These are phyloP conservation scores for Selaginella tamariscina DNA, from an alignment of 75 land plant genomes.

Conservation along the genomic window DNA sequence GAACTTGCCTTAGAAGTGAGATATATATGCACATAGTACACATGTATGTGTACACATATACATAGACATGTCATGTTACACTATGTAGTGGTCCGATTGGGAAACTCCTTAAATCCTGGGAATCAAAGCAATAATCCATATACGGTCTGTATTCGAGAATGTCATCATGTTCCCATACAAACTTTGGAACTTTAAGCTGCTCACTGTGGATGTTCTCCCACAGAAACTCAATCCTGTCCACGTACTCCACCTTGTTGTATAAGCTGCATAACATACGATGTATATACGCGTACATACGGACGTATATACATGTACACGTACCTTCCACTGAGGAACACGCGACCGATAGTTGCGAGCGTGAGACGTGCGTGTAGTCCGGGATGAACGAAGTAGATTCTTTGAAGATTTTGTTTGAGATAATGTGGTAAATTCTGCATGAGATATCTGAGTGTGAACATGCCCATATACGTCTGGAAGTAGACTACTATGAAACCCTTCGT, in stretches of 20 bases:
- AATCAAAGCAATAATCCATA: constrained; percentile 55
- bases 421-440: constrained; percentile 64
- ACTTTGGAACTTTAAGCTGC: constrained; percentile 56
- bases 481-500: constrained; percentile 55
- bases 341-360: constrained; percentile 66
- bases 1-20: too few relatives aligned
- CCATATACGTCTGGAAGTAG: constrained; percentile 69
- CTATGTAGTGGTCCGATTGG: background rate
- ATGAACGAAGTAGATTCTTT: constrained; percentile 58
- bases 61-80: too few relatives aligned
- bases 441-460: constrained; percentile 53
- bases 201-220: constrained; percentile 44
- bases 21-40: too few relatives aligned
- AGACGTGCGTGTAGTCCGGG: constrained; percentile 72
- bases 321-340: constrained; percentile 78
- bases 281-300: background rate
- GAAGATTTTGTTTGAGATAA: constrained; percentile 45
- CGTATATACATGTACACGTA: constrained; percentile 14
- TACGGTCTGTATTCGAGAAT: constrained; percentile 44
- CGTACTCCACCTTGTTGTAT: constrained; percentile 45
- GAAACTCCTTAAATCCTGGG: background rate
- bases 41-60: too few relatives aligned
- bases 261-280: constrained; percentile 30
- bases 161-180: constrained; percentile 52
- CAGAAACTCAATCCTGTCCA: constrained; percentile 47